phyloP scores from a whole-genome alignment of 1,284 basidiomycete genomes.

The Trametes pubescens region DNA sequence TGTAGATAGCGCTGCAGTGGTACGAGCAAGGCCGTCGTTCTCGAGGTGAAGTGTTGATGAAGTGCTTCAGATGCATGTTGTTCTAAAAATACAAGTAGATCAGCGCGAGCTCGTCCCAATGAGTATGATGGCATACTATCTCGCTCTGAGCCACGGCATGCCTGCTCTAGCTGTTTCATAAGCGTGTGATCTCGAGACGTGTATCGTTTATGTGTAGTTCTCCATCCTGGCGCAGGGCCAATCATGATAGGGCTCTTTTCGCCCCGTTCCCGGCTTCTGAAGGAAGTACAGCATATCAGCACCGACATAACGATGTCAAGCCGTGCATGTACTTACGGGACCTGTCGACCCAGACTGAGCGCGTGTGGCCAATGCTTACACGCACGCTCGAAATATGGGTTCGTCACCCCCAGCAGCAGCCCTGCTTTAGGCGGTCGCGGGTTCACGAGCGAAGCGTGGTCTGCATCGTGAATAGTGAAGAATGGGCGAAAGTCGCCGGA shows the following conservation, averaged over 20 bases:
- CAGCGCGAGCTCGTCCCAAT: neutral
- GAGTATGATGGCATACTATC: slow-evolving; percentile 54
- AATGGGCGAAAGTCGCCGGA: slow-evolving; percentile 92
- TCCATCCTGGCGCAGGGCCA: slow-evolving; percentile 75
- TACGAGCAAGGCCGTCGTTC: slow-evolving; percentile 90
- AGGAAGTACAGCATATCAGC: no score
- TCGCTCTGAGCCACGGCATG: slow-evolving; percentile 56
- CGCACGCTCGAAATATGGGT: slow-evolving; percentile 90
- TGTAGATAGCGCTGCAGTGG: slow-evolving; percentile 95
- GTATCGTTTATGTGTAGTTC: slow-evolving; percentile 82
- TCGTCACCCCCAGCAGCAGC: slow-evolving; percentile 90
- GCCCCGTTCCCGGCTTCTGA: slow-evolving; percentile 17
- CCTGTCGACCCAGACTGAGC: slow-evolving; percentile 66
- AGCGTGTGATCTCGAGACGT: slow-evolving; percentile 85
- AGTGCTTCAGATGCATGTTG: slow-evolving; percentile 73
- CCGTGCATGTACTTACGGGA: slow-evolving; percentile 46
- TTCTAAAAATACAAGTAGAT: slow-evolving; percentile 58
- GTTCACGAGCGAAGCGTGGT: slow-evolving; percentile 81
- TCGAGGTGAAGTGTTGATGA: slow-evolving; percentile 85
- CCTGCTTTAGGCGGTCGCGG: slow-evolving; percentile 87
- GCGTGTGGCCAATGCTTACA: slow-evolving; percentile 95
- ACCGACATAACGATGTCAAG: no score
- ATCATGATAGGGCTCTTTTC: slow-evolving; percentile 40
- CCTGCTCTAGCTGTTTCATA: slow-evolving; percentile 71
- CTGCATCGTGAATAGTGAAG: slow-evolving; percentile 94